A percentile compares a stretch with the other conserved stretches of the same genome.
Conservation (phyloP, 345 rosid species). For the Psidium friedrichsthalianum region DNA sequence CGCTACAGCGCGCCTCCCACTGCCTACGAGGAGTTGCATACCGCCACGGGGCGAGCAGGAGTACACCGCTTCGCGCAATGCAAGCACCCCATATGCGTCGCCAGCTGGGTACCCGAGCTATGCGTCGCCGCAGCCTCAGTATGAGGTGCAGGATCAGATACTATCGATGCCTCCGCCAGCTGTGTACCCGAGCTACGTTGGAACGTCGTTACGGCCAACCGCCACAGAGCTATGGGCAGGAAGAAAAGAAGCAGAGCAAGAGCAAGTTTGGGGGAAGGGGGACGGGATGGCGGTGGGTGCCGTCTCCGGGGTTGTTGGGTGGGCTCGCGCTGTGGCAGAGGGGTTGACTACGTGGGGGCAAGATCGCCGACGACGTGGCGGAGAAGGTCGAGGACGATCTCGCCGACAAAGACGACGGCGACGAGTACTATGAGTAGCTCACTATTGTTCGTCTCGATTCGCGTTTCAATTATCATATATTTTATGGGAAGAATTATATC, state of each 20-base stretch:
- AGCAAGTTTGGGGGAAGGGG: conserved; percentile 76
- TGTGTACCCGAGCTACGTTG: background rate
- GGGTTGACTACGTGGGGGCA: conserved; percentile 59
- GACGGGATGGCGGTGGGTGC: conserved; percentile 85
- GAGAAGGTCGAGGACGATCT: background rate
- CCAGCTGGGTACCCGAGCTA: conserved; percentile 1
- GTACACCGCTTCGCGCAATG: background rate
- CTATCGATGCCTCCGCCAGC: background rate
- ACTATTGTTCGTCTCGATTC: background rate
- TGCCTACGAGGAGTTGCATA: conserved; percentile 7
- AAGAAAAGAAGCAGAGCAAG: too few relatives aligned
- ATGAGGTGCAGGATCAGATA: background rate
- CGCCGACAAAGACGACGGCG: conserved; percentile 6
- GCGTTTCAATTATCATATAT: background rate
- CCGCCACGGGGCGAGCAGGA: background rate
- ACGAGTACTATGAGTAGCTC: background rate
- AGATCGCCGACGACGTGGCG: background rate
- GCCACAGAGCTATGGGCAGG: conserved; percentile 5
- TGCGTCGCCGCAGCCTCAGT: conserved; percentile 15
- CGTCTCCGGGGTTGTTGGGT: conserved; percentile 57
- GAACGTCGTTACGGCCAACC: conserved; percentile 9
- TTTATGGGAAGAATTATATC: background rate
- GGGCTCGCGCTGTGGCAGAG: conserved; percentile 68
- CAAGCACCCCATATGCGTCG: conserved; percentile 11
- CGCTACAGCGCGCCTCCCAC: conserved; percentile 15